Base-by-base conservation (phyloP, 495 filamentous ascomycete genomes). In the Hypomontagnella submonticulosa region DNA sequence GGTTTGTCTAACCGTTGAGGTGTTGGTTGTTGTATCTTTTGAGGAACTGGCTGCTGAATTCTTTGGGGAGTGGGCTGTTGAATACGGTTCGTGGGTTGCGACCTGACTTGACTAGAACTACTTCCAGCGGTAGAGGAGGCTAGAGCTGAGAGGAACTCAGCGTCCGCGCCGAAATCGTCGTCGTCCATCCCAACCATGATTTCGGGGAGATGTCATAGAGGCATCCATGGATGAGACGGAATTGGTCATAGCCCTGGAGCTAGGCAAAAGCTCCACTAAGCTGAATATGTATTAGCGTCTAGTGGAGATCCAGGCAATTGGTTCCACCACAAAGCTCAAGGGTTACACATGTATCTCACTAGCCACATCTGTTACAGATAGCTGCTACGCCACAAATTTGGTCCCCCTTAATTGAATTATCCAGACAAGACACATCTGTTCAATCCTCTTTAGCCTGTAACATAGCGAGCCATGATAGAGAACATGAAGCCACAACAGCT, bases 91-190 rank as follows among this genome's bases (percentile, higher is more conserved):
- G 54, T 73, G 16, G 60, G 72, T 47, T 70, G 63, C 8, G 57
- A 58, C 61, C 16, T 66, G 9, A 52, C 36, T 57, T 64, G 66
- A 10, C 66, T 69, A 62, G 58, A 16, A 37, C 13, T 41, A 49
- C 12, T 46, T 33, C 43, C 55, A 59, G 72, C 50, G 70, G 77
- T 64, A 43, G 79, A 79, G 18, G 84, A 80, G 16, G 76, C 82
- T 47, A 86, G 75, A 15, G 83, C 81, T 56, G 79, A 80, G 40
- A 84, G 71, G 33, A 88, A 81, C 18, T 86, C 87, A 23, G 83
- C 82, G 65, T 88, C 87, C 23, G 79, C 84, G 57, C 80, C 86
- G 49, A 83, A 89, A 27, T 83, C 83, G 57, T 88, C 85, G 60
- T 89, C 88, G 36, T 80, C 78, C 79, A 80, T 83, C 48, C 34